phyloP scores from a whole-genome alignment of 108 stramenopile species.

The Skeletonema menzelii region DNA sequence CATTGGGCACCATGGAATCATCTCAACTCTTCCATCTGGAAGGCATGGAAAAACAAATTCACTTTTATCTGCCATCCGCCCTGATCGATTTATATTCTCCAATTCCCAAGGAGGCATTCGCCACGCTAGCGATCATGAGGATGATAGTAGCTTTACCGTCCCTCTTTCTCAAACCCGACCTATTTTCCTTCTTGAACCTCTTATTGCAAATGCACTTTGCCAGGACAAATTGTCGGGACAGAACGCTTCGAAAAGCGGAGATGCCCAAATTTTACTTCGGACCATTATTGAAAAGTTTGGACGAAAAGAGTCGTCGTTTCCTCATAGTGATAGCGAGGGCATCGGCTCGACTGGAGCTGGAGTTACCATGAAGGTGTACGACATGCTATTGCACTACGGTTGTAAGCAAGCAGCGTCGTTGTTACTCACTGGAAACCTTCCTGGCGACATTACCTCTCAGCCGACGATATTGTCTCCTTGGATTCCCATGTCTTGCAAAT shows the following conservation, averaged over 20 bases:
- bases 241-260: constrained; percentile 14
- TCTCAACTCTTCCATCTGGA: constrained; percentile 58
- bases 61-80: constrained; percentile 63
- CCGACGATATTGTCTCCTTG: constrained; percentile 67
- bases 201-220: constrained; percentile 82
- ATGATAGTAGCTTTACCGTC: constrained; percentile 47
- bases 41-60: constrained; percentile 31
- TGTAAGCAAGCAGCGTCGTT: constrained; percentile 67
- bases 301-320: constrained; percentile 66
- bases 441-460: constrained; percentile 47
- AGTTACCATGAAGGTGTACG: constrained; percentile 62
- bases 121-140: constrained; percentile 57
- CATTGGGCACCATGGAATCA: constrained; percentile 46
- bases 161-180: constrained; percentile 67
- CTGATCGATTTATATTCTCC: constrained; percentile 68
- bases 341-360: constrained; percentile 73
- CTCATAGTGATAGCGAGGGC: constrained; percentile 78
- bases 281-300: constrained; percentile 82
- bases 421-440: constrained; percentile 67
- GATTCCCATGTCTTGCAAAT: constrained; percentile 66
- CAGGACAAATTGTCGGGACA: constrained; percentile 46
- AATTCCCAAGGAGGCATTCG: constrained; percentile 49
- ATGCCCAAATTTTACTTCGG: constrained; percentile 51
- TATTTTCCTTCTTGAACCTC: constrained; percentile 74
- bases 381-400: constrained; percentile 57